Evolutionary conservation across 225 moss, liverwort and hornwort genomes (phyloP).

Genomic region (Asterella californica): DNA sequence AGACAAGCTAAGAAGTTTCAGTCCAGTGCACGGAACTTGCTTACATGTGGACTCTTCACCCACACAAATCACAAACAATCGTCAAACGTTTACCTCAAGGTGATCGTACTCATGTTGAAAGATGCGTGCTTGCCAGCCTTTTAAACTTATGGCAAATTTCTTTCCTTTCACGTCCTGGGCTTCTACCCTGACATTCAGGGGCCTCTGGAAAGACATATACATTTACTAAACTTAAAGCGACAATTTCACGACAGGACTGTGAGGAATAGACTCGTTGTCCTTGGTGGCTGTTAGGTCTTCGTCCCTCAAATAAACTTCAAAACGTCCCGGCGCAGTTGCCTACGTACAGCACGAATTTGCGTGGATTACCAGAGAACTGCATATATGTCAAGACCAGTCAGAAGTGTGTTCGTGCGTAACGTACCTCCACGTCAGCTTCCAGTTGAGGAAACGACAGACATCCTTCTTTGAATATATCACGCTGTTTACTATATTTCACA

Average conservation of each 20-base stretch:
- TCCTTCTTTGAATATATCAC: constrained; percentile 70
- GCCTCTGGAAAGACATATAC: constrained; percentile 41
- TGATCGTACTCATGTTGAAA: constrained; percentile 97
- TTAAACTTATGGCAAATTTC: constrained; percentile 76
- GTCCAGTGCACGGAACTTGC: too few species aligned
- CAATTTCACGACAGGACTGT: not conserved
- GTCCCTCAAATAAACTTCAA: not conserved
- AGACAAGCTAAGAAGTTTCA: too few species aligned
- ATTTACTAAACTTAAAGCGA: too few species aligned
- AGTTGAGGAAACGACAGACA: constrained; percentile 76
- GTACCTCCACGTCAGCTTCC: constrained; percentile 54
- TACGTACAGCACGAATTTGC: not conserved
- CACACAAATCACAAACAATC: not conserved
- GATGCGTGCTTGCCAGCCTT: constrained; percentile 84
- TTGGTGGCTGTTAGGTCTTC: too few species aligned
- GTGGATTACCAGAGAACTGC: not conserved
- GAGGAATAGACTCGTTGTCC: not conserved
- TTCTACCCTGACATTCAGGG: constrained; percentile 73
- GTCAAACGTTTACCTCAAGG: constrained; percentile 58
- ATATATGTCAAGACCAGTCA: not conserved
- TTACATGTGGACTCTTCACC: not conserved
- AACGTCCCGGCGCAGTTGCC: not conserved
- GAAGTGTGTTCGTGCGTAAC: not conserved
- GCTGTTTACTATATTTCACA: constrained; percentile 78
- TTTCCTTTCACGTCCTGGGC: constrained; percentile 89